Evolutionary conservation across 1,284 basidiomycete species (phyloP).

Genomic region (Neolentinus lepideus): DNA sequence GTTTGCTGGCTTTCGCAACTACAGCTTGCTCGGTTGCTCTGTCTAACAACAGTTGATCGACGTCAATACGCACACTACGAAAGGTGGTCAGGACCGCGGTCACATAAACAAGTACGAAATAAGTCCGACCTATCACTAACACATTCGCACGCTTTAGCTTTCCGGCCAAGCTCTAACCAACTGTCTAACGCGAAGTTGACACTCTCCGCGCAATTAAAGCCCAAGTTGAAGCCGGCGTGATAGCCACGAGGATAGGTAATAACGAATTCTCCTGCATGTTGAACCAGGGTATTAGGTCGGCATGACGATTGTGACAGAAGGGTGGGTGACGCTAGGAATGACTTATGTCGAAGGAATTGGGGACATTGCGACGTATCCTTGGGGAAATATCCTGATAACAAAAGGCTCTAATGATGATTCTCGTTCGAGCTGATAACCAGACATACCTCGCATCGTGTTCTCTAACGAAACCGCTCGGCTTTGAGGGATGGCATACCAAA

Average conservation of each 20-base stretch:
- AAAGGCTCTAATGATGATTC: slow-evolving; percentile 1
- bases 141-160: slow-evolving; percentile 80
- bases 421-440: neutral
- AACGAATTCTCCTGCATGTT: slow-evolving; percentile 90
- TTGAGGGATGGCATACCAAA: slow-evolving; percentile 97
- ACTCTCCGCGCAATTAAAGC: slow-evolving; percentile 96
- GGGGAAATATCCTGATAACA: slow-evolving; percentile 73
- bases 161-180: slow-evolving; percentile 87
- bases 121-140: slow-evolving; percentile 70
- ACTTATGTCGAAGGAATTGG: slow-evolving; percentile 96
- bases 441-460: slow-evolving; percentile 71
- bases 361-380: slow-evolving; percentile 79
- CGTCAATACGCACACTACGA: slow-evolving; percentile 82
- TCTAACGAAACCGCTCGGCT: slow-evolving; percentile 74
- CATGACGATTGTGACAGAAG: slow-evolving; percentile 78
- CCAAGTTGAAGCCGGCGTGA: slow-evolving; percentile 96
- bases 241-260: slow-evolving; percentile 94
- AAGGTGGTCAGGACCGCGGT: slow-evolving; percentile 7
- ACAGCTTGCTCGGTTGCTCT: slow-evolving; percentile 39
- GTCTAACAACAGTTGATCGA: slow-evolving; percentile 73
- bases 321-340: slow-evolving; percentile 89
- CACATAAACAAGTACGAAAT: neutral
- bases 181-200: slow-evolving; percentile 97
- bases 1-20: slow-evolving; percentile 3
- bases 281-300: slow-evolving; percentile 83